These are phyloP conservation scores for Lyophyllum semitale DNA, from an alignment of 768 basidiomycete genomes.

Conservation along the genomic window DNA sequence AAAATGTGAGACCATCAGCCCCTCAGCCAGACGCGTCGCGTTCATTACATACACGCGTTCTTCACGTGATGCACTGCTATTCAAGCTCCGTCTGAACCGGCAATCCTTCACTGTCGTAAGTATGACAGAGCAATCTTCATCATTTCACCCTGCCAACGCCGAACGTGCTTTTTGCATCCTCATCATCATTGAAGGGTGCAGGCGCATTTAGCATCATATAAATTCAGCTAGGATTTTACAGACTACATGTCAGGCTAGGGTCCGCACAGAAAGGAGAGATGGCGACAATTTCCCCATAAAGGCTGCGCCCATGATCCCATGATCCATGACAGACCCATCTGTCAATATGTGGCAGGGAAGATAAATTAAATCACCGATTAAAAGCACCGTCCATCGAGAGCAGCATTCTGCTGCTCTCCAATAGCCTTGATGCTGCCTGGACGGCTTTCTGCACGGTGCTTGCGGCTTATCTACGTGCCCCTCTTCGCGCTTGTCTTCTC, in stretches of 20 bases:
- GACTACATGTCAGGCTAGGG: no score
- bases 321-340: neutral
- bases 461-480: constrained; percentile 12
- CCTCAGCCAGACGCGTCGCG: no score
- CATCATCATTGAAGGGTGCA: neutral
- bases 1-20: no score
- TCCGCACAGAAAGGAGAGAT: neutral
- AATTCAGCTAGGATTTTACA: no score
- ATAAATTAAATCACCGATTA: no score
- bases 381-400: neutral
- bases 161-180: neutral
- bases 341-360: neutral
- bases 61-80: no score
- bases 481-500: constrained; percentile 13
- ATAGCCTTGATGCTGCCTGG: constrained; percentile 4
- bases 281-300: neutral
- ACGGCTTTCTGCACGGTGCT: constrained; percentile 4
- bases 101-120: no score
- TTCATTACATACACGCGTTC: no score
- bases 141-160: no score
- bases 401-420: neutral
- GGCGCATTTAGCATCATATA: no score
- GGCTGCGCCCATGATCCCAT: neutral
- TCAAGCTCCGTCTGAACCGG: no score
- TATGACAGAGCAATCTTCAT: no score